Conservation (phyloP, 2,329 filamentous ascomycete species). For the Paraphaeosphaeria sporulosa region DNA sequence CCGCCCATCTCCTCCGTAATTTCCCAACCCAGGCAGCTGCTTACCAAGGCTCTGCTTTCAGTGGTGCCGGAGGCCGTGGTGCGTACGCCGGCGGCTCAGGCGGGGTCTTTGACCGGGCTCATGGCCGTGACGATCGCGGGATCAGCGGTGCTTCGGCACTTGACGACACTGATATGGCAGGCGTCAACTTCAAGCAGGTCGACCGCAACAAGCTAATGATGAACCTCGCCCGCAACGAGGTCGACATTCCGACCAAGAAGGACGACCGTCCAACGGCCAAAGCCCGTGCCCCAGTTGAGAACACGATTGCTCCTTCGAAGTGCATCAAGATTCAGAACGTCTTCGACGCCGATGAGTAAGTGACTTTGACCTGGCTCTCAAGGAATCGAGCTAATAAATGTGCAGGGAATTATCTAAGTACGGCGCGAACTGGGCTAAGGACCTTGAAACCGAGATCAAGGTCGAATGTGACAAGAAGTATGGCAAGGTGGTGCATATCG, state of each 20-base stretch:
- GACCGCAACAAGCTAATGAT: slow-evolving; percentile 98
- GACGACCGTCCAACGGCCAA: slow-evolving; percentile 59
- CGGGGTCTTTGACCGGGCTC: slow-evolving; percentile 86
- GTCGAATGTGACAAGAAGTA: slow-evolving; percentile 94
- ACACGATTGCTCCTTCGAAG: slow-evolving; percentile 84
- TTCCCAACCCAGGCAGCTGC: slow-evolving; percentile 71
- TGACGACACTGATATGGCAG: slow-evolving; percentile 96
- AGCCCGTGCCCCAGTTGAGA: slow-evolving; percentile 79
- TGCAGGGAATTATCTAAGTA: slow-evolving; percentile 35
- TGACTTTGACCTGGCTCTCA: slow-evolving; percentile 30
- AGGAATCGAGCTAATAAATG: slow-evolving; percentile 23
- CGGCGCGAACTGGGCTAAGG: slow-evolving; percentile 75
- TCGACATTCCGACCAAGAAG: slow-evolving; percentile 71
- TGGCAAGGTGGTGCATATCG: slow-evolving; percentile 96
- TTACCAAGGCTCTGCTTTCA: slow-evolving; percentile 91
- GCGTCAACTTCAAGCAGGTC: slow-evolving; percentile 99
- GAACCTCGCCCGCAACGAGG: slow-evolving; percentile 83
- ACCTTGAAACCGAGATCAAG: slow-evolving; percentile 92
- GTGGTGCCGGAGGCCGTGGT: slow-evolving; percentile 86
- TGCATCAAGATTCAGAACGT: slow-evolving; percentile 96
- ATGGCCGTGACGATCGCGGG: slow-evolving; percentile 87
- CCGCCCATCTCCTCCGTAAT: slow-evolving; percentile 88
- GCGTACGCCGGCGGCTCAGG: slow-evolving; percentile 76
- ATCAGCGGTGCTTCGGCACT: slow-evolving; percentile 90
- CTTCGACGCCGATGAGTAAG: slow-evolving; percentile 92